Evolutionary conservation across 2,329 filamentous ascomycete species (phyloP).

Genomic region (Elsinoe necatrix): DNA sequence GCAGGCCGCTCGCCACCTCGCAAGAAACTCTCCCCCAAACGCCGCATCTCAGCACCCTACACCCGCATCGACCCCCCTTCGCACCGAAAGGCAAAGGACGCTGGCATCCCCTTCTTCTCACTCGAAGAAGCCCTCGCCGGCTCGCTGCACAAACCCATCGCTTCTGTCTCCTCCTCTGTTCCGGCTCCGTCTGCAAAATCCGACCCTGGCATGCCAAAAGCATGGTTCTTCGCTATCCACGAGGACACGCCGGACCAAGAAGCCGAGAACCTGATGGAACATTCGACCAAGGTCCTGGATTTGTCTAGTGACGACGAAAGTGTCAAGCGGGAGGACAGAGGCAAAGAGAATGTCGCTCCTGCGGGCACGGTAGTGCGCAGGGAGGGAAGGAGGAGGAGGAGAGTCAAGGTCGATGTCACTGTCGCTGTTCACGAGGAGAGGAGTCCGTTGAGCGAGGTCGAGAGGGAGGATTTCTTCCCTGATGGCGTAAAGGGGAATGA

Average conservation of each 20-base stretch:
- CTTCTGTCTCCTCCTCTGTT: constrained; percentile 29
- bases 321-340: constrained; percentile 48
- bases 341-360: constrained; percentile 93
- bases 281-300: constrained; percentile 77
- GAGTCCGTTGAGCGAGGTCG: constrained; percentile 29
- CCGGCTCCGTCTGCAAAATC: constrained; percentile 36
- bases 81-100: constrained; percentile 37
- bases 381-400: constrained; percentile 25
- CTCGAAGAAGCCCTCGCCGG: constrained; percentile 76
- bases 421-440: constrained; percentile 30
- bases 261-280: constrained; percentile 86
- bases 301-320: constrained; percentile 82
- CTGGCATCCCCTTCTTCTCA: constrained; percentile 57
- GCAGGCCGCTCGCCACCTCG: constrained; percentile 71
- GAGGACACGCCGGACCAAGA: constrained; percentile 86
- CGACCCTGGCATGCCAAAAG: constrained; percentile 50
- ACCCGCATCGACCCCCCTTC: constrained; percentile 64
- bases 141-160: constrained; percentile 51
- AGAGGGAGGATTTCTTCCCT: constrained; percentile 29
- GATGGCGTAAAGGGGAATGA: constrained; percentile 28
- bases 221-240: constrained; percentile 90
- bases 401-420: constrained; percentile 20
- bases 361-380: constrained; percentile 24
- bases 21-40: constrained; percentile 57
- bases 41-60: constrained; percentile 57